A percentile compares a stretch with the other conserved stretches of the same genome.
phyloP scores from a whole-genome alignment of 2,329 filamentous ascomycete species.

The Colletotrichum orchidophilum region DNA sequence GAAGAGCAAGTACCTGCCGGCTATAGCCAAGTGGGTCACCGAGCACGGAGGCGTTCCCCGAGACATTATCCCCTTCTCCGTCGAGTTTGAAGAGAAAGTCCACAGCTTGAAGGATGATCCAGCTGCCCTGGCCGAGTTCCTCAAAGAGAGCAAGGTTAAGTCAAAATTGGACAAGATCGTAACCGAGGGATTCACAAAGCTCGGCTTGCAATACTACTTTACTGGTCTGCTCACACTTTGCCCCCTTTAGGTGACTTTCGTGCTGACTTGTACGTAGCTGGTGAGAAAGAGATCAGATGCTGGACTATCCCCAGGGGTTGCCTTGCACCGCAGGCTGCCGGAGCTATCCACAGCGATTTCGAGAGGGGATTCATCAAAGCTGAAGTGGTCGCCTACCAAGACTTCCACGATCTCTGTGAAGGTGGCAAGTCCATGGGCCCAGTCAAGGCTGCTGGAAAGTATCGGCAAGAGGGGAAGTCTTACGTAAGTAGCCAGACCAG shows the following conservation, averaged over 20 bases:
- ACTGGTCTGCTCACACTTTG: not conserved
- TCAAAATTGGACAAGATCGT: not conserved
- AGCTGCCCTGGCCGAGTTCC: not conserved
- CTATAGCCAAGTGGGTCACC: constrained; percentile 55
- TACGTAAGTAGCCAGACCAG: too few relatives aligned
- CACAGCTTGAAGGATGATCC: constrained; percentile 8
- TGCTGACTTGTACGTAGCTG: not conserved
- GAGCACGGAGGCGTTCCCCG: constrained; percentile 51
- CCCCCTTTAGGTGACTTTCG: too few relatives aligned
- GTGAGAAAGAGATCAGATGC: constrained; percentile 39
- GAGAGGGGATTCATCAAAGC: constrained; percentile 56
- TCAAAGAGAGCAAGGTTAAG: not conserved
- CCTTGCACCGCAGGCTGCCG: constrained; percentile 52
- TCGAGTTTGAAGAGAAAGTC: constrained; percentile 56
- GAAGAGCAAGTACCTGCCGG: constrained; percentile 55
- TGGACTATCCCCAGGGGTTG: constrained; percentile 52
- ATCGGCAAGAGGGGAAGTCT: not conserved
- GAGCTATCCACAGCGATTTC: constrained; percentile 53
- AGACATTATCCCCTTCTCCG: constrained; percentile 54
- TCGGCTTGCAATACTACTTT: not conserved
- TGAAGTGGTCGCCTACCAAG: constrained; percentile 55
- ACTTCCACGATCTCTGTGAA: constrained; percentile 54
- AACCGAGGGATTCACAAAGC: not conserved
- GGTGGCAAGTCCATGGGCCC: constrained; percentile 54
- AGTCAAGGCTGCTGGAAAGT: not conserved